Evolutionary conservation across 1,284 basidiomycete genomes (phyloP).

Genomic region (Phenoliferia sp.): DNA sequence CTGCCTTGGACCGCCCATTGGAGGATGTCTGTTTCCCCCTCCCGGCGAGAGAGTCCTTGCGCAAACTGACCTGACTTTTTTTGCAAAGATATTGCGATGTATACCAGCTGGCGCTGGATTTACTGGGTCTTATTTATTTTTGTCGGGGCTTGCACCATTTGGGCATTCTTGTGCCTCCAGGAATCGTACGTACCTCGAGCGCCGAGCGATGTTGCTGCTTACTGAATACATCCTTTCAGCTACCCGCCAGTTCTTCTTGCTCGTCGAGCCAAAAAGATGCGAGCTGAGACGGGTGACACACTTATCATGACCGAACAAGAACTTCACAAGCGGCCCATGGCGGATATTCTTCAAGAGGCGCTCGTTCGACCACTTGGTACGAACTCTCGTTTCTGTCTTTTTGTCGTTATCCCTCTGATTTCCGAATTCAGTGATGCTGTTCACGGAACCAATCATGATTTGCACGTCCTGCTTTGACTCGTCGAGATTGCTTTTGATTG

Average conservation of each 20-base stretch:
- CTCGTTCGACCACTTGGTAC: slow-evolving; percentile 45
- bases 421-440: slow-evolving; percentile 46
- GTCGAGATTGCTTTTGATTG: too few species aligned
- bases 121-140: slow-evolving; percentile 50
- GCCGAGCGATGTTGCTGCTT: neutral
- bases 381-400: neutral
- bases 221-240: neutral
- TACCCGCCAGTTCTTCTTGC: slow-evolving; percentile 61
- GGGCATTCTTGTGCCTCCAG: neutral
- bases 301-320: slow-evolving; percentile 18
- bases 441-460: slow-evolving; percentile 64
- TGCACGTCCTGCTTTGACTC: too few species aligned
- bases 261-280: slow-evolving; percentile 52
- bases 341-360: slow-evolving; percentile 40
- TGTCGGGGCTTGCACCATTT: neutral
- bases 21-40: slow-evolving; percentile 38
- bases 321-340: slow-evolving; percentile 3
- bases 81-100: too few species aligned
- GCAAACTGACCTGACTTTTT: neutral
- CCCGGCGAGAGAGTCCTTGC: neutral
- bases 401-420: neutral
- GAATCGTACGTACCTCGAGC: slow-evolving; percentile 4
- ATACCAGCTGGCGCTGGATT: slow-evolving; percentile 59
- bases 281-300: slow-evolving; percentile 43
- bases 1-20: slow-evolving; percentile 27